These are phyloP conservation scores for Typha latifolia DNA, from an alignment of 176 grass and related monocot genomes.

Conservation along the genomic window DNA sequence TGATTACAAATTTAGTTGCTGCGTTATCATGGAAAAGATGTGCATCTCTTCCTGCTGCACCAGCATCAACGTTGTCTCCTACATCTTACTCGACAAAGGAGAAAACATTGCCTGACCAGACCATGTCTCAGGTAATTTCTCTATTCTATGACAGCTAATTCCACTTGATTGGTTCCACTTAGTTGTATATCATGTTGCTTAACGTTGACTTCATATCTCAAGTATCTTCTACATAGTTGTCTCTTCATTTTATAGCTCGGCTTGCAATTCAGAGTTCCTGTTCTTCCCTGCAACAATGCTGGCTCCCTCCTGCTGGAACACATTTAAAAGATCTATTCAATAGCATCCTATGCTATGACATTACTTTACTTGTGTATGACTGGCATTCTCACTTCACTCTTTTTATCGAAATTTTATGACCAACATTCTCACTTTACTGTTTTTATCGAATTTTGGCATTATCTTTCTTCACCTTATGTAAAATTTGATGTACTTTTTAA, in stretches of 20 bases:
- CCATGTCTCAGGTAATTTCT: constrained; percentile 2
- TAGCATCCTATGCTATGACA: neutral
- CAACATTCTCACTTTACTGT: too few species aligned
- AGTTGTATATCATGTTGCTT: neutral
- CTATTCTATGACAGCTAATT: neutral
- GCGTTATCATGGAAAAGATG: constrained; percentile 20
- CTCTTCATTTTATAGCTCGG: neutral
- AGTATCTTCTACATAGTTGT: neutral
- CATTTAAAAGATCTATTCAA: neutral
- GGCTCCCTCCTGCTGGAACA: neutral
- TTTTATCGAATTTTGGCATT: too few species aligned
- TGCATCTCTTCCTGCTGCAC: constrained; percentile 12
- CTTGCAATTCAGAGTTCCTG: neutral
- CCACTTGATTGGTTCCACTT: neutral
- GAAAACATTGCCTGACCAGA: neutral
- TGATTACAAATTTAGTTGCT: neutral
- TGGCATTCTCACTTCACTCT: too few species aligned
- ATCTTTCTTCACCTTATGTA: neutral
- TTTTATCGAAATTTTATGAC: too few species aligned
- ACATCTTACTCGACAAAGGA: neutral
- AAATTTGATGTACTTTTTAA: neutral
- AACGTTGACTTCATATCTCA: neutral
- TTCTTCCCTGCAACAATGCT: neutral
- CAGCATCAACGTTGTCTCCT: constrained; percentile 8
- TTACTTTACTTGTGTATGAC: neutral